A percentile compares a stretch with the other conserved stretches of the same genome.
Conservation (phyloP, 2,329 filamentous ascomycete genomes). For the Ceratocystis destructans region DNA sequence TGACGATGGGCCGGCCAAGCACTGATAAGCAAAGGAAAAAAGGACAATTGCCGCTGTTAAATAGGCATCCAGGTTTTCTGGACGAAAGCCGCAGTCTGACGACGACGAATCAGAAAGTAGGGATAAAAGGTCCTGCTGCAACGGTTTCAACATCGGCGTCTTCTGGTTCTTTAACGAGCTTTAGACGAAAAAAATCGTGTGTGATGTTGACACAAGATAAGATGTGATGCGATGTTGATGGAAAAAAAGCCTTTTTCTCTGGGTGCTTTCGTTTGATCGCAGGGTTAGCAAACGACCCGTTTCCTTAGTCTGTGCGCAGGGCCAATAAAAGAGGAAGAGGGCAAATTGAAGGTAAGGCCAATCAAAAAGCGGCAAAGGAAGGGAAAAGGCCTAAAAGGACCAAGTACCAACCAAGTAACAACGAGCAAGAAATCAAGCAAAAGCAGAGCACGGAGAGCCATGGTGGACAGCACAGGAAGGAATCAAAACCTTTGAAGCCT, state of each 20-base stretch:
- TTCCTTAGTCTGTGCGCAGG: background rate
- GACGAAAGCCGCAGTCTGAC: background rate
- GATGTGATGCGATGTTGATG: background rate
- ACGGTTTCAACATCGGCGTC: background rate
- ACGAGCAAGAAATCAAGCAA: background rate
- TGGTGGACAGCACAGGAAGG: background rate
- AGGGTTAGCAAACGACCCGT: background rate
- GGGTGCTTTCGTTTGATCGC: background rate
- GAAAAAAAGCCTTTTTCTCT: background rate
- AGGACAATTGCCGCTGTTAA: background rate
- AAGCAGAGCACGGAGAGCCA: background rate
- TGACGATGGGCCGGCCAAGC: background rate
- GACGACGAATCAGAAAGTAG: background rate
- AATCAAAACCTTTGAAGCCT: background rate
- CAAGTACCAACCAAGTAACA: background rate
- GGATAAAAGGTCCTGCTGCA: background rate
- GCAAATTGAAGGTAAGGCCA: background rate
- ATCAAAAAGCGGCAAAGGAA: background rate
- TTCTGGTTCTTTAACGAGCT: background rate
- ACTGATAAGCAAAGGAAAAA: background rate
- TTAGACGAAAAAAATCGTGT: background rate
- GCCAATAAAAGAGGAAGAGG: background rate
- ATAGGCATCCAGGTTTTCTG: background rate
- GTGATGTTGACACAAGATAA: background rate
- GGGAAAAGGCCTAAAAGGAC: background rate